Base-by-base conservation (phyloP, 2,329 filamentous ascomycete genomes). In the Neonectria hederae region DNA sequence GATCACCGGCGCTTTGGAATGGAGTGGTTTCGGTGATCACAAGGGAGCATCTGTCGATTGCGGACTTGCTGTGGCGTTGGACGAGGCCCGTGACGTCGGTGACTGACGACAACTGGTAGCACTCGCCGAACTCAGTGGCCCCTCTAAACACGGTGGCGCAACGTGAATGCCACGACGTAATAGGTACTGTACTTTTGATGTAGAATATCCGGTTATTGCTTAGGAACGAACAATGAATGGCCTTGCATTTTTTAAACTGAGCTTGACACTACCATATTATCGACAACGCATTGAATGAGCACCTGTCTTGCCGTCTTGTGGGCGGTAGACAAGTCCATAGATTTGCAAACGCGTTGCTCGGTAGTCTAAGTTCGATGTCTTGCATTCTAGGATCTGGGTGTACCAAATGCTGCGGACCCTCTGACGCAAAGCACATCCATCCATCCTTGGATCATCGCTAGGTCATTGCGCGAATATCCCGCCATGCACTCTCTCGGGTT, bases 21-120 rank as follows among this genome's bases (percentile, higher is more conserved):
- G 59, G 48, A 62, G 46, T 62, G 54, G 38, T 62, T 38, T 62
- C 32, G 49, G 21, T 62, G 59, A 53, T 62, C 59, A 62, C 59
- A 62, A 53, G 59, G 48, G 19, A n/a, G 10, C 28, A 63, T 54
- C 54, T 57, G 54, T 17, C 54, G 54, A 63, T 63, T 59, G 54
- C 49, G 43, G 54, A 57, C 61, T 26, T 59, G 35, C 43, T 54
- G 52, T 48, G 54, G 54, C 55, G 48, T 32, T 51, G 30, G 17
- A 11, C 21, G 59, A 56, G 59, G 38, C 61, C 45, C 61, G 61
- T 63, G 61, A 63, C 55, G 54, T 59, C 35, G 54, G 32, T 43
- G 54, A 63, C 48, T 63, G 54, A 54, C 59, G 17, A 49, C 49
- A 46, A 46, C 48, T 38, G 32, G 46, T 5, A 38, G 45, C 22